Conservation (phyloP, 805 yeast genomes). For the Myxozyma lipomycoides region DNA sequence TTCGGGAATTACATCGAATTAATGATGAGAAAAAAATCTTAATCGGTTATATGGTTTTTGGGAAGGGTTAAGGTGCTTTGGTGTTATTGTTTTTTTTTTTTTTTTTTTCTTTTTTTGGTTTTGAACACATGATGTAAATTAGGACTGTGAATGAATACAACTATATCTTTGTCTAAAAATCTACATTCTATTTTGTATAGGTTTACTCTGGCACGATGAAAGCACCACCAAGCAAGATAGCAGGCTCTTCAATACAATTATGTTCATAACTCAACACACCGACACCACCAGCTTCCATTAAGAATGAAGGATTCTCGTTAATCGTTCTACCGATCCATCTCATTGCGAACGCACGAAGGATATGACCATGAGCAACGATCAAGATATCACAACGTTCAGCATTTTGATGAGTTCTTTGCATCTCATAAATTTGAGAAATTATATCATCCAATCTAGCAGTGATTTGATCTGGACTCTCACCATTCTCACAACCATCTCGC, state of each 20-base stretch:
- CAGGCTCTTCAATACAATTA: slow-evolving; percentile 79
- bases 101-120: not conserved
- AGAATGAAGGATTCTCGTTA: slow-evolving; percentile 65
- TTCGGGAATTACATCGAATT: not conserved
- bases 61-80: slow-evolving; percentile 3
- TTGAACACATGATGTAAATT: not conserved
- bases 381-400: slow-evolving; percentile 42
- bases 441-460: slow-evolving; percentile 67
- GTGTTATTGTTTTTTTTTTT: not conserved
- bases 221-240: slow-evolving; percentile 78
- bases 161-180: too few species aligned
- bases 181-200: not conserved
- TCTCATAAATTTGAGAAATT: slow-evolving; percentile 57
- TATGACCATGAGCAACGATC: slow-evolving; percentile 91
- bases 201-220: slow-evolving; percentile 57
- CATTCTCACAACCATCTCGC: slow-evolving; percentile 90
- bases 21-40: too few species aligned
- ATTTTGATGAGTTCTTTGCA: slow-evolving; percentile 55
- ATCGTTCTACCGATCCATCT: slow-evolving; percentile 73
- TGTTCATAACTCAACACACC: slow-evolving; percentile 91
- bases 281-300: slow-evolving; percentile 92
- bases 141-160: too few species aligned
- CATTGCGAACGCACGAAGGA: slow-evolving; percentile 81
- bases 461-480: slow-evolving; percentile 67
- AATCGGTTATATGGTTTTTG: not conserved